phyloP scores from a whole-genome alignment of 2,329 filamentous ascomycete genomes.

The Venturia effusa region DNA sequence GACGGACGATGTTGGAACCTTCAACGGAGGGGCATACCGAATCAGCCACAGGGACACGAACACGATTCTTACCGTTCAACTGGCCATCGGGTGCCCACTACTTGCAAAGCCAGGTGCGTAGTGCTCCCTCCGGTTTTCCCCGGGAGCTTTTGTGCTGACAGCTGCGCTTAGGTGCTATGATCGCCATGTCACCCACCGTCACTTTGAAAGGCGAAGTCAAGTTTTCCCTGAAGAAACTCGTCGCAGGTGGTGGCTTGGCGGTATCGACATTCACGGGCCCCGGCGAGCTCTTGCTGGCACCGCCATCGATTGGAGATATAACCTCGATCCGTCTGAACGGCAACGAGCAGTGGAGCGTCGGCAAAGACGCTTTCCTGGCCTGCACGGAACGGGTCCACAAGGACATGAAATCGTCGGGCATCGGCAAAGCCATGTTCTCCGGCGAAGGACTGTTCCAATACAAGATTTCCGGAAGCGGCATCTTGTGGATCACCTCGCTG shows the following conservation, averaged over 20 bases:
- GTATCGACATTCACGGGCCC: conserved; percentile 78
- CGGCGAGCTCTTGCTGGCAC: conserved; percentile 78
- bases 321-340: conserved; percentile 66
- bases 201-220: conserved; percentile 74
- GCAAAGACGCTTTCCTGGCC: conserved; percentile 77
- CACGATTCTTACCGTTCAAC: conserved; percentile 75
- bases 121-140: background rate
- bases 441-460: conserved; percentile 90
- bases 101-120: conserved; percentile 60
- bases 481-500: conserved; percentile 86
- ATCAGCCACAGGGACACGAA: conserved; percentile 90
- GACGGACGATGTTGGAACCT: conserved; percentile 83
- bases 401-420: conserved; percentile 74
- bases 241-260: conserved; percentile 68
- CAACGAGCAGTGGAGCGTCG: conserved; percentile 69
- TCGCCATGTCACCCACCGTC: conserved; percentile 85
- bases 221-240: conserved; percentile 85
- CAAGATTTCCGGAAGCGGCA: conserved; percentile 67
- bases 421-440: conserved; percentile 86
- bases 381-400: conserved; percentile 79
- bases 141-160: background rate
- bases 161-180: conserved; percentile 58
- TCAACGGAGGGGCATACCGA: conserved; percentile 90
- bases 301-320: conserved; percentile 71
- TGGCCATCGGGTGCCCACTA: conserved; percentile 81